phyloP scores from a whole-genome alignment of 164 flowering plant species.

The Vitis cinerea region DNA sequence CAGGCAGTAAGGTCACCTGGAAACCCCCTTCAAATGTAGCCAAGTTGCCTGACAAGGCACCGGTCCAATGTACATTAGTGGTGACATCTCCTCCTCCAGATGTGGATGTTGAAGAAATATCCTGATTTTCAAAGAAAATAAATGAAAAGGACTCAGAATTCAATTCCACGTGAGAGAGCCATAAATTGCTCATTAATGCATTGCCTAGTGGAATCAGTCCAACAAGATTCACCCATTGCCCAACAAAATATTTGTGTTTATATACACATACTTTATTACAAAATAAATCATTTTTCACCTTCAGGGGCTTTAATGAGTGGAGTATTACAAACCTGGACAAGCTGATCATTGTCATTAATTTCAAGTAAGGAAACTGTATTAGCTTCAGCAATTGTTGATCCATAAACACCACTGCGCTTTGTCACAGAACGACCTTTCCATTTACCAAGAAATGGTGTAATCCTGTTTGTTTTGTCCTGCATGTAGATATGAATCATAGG shows the following conservation, averaged over 20 bases:
- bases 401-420: slow-evolving; percentile 93
- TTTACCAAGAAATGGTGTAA: slow-evolving; percentile 67
- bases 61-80: slow-evolving; percentile 76
- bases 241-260: too few species aligned
- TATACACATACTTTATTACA: background rate
- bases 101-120: slow-evolving; percentile 63
- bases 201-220: too few species aligned
- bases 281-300: background rate
- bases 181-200: background rate
- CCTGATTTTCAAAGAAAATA: slow-evolving; percentile 35
- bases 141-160: background rate
- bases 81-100: slow-evolving; percentile 34
- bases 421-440: slow-evolving; percentile 91
- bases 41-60: slow-evolving; percentile 50
- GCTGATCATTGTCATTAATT: slow-evolving; percentile 62
- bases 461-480: slow-evolving; percentile 53
- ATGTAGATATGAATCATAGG: background rate
- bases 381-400: slow-evolving; percentile 83
- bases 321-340: slow-evolving; percentile 63
- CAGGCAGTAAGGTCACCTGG: slow-evolving; percentile 77
- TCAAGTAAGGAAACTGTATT: slow-evolving; percentile 64
- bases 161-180: too few species aligned
- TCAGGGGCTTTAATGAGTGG: background rate
- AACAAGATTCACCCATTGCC: too few species aligned
- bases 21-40: slow-evolving; percentile 71